Percentiles rank a stretch among this genome's conserved stretches.
Evolutionary conservation across 257 asterid genomes (phyloP).

Genomic region (Scutellaria baicalensis): DNA sequence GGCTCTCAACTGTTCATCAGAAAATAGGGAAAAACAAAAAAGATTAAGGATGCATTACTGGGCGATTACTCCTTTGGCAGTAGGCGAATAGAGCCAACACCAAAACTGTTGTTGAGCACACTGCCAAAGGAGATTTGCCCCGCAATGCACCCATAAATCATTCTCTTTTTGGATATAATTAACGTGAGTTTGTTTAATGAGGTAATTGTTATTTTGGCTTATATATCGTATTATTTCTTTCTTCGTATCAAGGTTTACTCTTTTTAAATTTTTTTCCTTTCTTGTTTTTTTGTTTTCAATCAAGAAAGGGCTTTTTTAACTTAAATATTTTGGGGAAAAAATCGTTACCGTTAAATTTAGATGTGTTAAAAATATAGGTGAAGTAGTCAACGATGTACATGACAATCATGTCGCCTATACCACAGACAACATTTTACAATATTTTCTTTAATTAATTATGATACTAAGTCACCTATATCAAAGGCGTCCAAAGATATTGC

Average conservation of each 20-base stretch:
- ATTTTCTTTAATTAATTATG: no score
- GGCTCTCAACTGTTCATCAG: constrained; percentile 16
- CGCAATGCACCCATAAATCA: constrained; percentile 26
- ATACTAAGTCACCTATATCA: no score
- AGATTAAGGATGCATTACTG: constrained; percentile 31
- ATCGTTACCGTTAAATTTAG: no score
- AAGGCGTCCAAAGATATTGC: no score
- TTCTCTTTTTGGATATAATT: neutral
- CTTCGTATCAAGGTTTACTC: neutral
- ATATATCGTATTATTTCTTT: neutral
- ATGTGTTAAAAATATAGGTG: no score
- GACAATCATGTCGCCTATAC: no score
- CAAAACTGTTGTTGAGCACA: constrained; percentile 1
- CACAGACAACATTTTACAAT: no score
- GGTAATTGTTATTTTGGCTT: neutral
- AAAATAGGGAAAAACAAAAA: neutral
- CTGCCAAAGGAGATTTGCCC: constrained; percentile 69
- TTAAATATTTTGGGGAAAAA: no score
- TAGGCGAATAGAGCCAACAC: neutral
- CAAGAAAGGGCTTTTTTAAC: no score
- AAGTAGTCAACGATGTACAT: no score
- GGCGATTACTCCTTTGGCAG: constrained; percentile 49
- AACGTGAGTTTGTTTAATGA: neutral
- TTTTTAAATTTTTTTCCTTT: neutral
- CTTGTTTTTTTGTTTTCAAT: neutral